A percentile compares a stretch with the other conserved stretches of the same genome.
Evolutionary conservation across 164 flowering plant species (phyloP).

Genomic region (Echeveria elegans): DNA sequence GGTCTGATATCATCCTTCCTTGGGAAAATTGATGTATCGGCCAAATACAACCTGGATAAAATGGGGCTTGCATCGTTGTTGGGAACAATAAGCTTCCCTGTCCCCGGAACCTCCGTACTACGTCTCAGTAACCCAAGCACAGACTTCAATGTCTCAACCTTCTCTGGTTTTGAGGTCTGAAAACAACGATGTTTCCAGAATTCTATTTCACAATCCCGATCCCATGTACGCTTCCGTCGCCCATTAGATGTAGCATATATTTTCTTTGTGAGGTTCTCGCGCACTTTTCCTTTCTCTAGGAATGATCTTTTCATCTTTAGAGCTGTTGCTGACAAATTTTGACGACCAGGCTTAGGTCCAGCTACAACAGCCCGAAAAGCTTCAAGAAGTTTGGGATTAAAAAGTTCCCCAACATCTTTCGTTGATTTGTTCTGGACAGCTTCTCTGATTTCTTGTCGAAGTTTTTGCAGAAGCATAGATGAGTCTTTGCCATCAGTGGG

Average conservation of each 20-base stretch:
- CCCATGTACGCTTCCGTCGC: slow-evolving; percentile 75
- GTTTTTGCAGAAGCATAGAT: slow-evolving; percentile 47
- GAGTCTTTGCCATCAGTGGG: slow-evolving; percentile 52
- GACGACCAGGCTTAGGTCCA: slow-evolving; percentile 41
- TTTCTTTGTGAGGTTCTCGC: slow-evolving; percentile 84
- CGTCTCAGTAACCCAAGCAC: slow-evolving; percentile 66
- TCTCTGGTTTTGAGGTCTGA: slow-evolving; percentile 52
- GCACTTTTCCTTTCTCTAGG: slow-evolving; percentile 78
- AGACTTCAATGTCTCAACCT: slow-evolving; percentile 70
- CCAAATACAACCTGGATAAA: slow-evolving; percentile 82
- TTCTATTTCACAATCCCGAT: slow-evolving; percentile 85
- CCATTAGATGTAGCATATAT: slow-evolving; percentile 71
- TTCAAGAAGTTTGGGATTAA: slow-evolving; percentile 77
- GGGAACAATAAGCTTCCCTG: slow-evolving; percentile 21
- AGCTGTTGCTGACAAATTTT: slow-evolving; percentile 31
- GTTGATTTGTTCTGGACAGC: slow-evolving; percentile 59
- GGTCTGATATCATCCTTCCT: slow-evolving; percentile 77
- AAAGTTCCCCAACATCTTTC: slow-evolving; percentile 34
- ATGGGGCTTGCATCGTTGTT: slow-evolving; percentile 45
- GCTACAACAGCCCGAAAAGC: slow-evolving; percentile 82
- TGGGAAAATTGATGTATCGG: slow-evolving; percentile 87
- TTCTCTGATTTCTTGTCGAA: slow-evolving; percentile 78
- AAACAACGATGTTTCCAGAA: slow-evolving; percentile 91
- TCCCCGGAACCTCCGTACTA: slow-evolving; percentile 26
- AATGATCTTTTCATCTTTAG: slow-evolving; percentile 49